Conservation (phyloP, 2,329 filamentous ascomycete genomes). For the Cryphonectria radicalis region DNA sequence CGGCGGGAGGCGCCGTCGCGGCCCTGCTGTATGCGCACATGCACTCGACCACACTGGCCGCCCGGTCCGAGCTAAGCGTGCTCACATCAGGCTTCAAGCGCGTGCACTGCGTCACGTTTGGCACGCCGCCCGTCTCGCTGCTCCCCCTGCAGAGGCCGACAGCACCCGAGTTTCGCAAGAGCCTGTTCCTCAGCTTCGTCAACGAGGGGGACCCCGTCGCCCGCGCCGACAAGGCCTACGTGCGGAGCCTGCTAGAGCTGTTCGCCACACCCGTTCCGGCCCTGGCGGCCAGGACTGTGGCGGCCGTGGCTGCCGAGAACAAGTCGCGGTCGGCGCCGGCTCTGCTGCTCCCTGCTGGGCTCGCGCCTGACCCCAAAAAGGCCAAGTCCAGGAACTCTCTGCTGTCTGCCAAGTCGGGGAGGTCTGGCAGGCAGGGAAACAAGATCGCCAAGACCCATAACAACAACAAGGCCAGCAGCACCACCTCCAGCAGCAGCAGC, state of each 20-base stretch:
- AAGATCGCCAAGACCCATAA: constrained; percentile 11
- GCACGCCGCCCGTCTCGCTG: constrained; percentile 77
- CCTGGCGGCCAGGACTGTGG: constrained; percentile 16
- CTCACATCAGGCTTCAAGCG: constrained; percentile 75
- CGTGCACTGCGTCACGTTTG: constrained; percentile 84
- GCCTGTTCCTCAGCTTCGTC: constrained; percentile 76
- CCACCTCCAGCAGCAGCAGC: constrained; percentile 12
- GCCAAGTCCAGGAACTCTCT: constrained; percentile 35
- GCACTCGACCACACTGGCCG: constrained; percentile 59
- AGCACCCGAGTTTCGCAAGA: constrained; percentile 58
- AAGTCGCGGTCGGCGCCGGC: constrained; percentile 18
- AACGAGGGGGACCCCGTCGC: constrained; percentile 87
- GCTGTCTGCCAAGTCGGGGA: constrained; percentile 36
- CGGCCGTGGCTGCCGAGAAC: constrained; percentile 12
- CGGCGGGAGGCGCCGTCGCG: constrained; percentile 83
- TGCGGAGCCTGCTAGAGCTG: constrained; percentile 72
- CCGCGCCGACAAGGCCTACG: constrained; percentile 76
- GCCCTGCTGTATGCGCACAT: constrained; percentile 82
- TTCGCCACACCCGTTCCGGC: constrained; percentile 64
- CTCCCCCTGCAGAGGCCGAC: constrained; percentile 68
- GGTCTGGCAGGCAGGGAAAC: constrained; percentile 33
- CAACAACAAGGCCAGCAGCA: constrained; percentile 19
- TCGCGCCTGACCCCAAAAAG: constrained; percentile 34
- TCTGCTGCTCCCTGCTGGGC: constrained; percentile 28
- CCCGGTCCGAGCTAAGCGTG: constrained; percentile 69